Conservation (phyloP, 2,329 filamentous ascomycete genomes). For the Calonectria naviculata region DNA sequence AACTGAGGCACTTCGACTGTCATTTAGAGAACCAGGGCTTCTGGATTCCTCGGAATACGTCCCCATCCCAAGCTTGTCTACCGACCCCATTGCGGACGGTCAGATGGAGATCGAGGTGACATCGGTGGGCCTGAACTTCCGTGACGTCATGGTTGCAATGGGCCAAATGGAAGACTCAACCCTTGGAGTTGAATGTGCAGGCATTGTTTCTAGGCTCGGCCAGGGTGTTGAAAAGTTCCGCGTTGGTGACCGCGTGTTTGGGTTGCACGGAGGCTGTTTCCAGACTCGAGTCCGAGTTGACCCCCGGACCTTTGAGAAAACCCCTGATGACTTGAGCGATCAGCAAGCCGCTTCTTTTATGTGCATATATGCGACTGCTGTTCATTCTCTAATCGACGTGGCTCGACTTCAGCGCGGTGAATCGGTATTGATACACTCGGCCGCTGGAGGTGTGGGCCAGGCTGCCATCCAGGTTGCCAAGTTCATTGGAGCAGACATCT, state of each 20-base stretch:
- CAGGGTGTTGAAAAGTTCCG: neutral
- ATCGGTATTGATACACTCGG: neutral
- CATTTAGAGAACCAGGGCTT: neutral
- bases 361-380: neutral
- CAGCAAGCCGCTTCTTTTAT: neutral
- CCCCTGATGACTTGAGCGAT: neutral
- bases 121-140: conserved; percentile 19
- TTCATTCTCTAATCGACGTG: neutral
- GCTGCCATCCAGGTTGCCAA: neutral
- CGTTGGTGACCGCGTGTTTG: neutral
- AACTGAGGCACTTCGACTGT: neutral
- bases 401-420: neutral
- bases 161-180: conserved; percentile 9
- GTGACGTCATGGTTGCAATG: conserved; percentile 25
- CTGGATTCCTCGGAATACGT: neutral
- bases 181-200: neutral
- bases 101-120: conserved; percentile 16
- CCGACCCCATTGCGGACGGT: neutral
- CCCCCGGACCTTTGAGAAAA: neutral
- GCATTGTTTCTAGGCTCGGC: neutral
- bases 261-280: neutral
- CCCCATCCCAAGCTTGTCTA: neutral
- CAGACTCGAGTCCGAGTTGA: neutral
- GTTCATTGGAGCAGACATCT: neutral
- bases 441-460: neutral